These are phyloP conservation scores for Actinomortierella ambigua DNA, from an alignment of 371 early-diverging fungal genomes.

Conservation along the genomic window DNA sequence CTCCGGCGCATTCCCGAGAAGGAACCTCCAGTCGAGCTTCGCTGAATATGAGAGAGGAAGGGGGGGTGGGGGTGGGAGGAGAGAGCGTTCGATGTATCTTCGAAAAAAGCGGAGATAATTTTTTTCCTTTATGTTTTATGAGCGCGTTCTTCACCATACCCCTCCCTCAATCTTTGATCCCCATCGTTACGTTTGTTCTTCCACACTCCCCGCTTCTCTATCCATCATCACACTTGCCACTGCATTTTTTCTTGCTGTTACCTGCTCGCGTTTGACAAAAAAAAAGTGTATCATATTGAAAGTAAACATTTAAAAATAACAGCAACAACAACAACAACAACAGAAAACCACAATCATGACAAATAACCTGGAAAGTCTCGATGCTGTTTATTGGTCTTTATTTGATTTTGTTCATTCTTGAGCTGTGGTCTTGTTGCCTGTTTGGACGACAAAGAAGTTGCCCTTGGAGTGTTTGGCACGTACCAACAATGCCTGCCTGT, in stretches of 20 bases:
- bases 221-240: neutral
- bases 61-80: no score
- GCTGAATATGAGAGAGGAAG: no score
- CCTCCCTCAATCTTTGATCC: neutral
- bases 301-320: neutral
- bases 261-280: neutral
- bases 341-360: neutral
- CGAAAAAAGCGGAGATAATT: no score
- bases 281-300: neutral
- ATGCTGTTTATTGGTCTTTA: neutral
- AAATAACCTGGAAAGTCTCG: neutral
- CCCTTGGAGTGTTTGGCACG: conserved; percentile 27
- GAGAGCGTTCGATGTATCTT: no score
- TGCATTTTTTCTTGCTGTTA: neutral
- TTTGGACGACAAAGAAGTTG: conserved; percentile 35
- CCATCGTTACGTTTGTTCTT: no score
- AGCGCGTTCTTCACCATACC: neutral
- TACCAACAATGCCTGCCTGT: conserved; percentile 18
- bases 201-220: no score
- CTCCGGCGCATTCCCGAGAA: conserved; percentile 53
- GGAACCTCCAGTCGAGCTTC: conserved; percentile 54
- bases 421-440: conserved; percentile 21
- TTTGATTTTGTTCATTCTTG: conserved; percentile 10
- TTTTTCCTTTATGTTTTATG: neutral
- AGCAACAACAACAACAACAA: conserved; percentile 1